These are phyloP conservation scores for Cladosporium sp. DNA, from an alignment of 2,329 filamentous ascomycete genomes.

Conservation along the genomic window DNA sequence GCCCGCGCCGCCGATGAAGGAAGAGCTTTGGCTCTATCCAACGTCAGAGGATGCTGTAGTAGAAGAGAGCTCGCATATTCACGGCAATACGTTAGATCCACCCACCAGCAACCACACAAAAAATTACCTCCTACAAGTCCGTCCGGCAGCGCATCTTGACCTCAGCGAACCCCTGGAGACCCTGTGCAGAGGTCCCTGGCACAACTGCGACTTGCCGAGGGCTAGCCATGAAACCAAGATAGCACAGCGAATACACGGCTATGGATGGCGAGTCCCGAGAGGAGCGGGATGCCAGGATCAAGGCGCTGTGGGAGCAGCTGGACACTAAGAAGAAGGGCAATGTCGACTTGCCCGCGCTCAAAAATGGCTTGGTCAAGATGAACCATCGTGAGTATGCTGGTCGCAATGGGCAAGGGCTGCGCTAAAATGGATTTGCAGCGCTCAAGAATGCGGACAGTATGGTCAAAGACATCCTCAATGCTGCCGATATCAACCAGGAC, in stretches of 20 bases:
- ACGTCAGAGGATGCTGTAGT: constrained; percentile 7
- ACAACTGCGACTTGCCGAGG: not conserved
- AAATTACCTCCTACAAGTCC: not conserved
- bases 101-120: not conserved
- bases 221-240: constrained; percentile 22
- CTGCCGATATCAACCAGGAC: constrained; percentile 82
- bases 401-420: not conserved
- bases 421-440: constrained; percentile 41
- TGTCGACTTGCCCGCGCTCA: constrained; percentile 78
- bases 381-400: constrained; percentile 72
- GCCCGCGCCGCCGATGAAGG: constrained; percentile 1
- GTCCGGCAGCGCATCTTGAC: not conserved
- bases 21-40: constrained; percentile 1
- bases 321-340: constrained; percentile 73
- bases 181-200: constrained; percentile 4
- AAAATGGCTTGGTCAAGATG: constrained; percentile 79
- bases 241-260: constrained; percentile 22
- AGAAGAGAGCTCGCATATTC: constrained; percentile 9
- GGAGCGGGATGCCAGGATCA: constrained; percentile 74
- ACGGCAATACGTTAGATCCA: constrained; percentile 11
- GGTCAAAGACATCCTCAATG: constrained; percentile 72
- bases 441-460: constrained; percentile 89
- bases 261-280: constrained; percentile 74
- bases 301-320: constrained; percentile 77
- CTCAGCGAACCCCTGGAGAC: constrained; percentile 4